phyloP scores from a whole-genome alignment of 495 filamentous ascomycete species.

The Filosporella fistucella region DNA sequence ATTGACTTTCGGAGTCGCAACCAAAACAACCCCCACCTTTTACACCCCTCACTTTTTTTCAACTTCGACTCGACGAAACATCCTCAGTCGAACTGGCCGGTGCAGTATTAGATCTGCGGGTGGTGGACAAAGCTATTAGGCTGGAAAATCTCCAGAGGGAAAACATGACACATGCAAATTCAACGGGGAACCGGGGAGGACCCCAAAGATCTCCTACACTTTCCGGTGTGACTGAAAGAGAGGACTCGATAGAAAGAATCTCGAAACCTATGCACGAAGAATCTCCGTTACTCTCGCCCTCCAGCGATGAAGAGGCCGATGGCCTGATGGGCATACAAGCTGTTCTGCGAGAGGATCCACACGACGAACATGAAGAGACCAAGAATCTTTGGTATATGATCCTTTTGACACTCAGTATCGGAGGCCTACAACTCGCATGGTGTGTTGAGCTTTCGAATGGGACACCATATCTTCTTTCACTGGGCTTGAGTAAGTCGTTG shows the following conservation, averaged over 20 bases:
- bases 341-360: slow-evolving; percentile 27
- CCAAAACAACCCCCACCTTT: too few relatives aligned
- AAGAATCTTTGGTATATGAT: slow-evolving; percentile 82
- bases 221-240: slow-evolving; percentile 1
- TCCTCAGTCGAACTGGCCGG: neutral
- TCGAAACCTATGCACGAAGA: slow-evolving; percentile 38
- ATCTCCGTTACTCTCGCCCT: slow-evolving; percentile 53
- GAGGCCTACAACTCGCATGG: slow-evolving; percentile 92
- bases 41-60: neutral
- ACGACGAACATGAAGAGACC: slow-evolving; percentile 47
- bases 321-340: slow-evolving; percentile 31
- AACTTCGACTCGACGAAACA: too few relatives aligned
- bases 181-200: neutral
- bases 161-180: slow-evolving; percentile 1
- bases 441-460: slow-evolving; percentile 85
- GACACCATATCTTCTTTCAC: slow-evolving; percentile 62
- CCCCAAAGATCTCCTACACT: neutral
- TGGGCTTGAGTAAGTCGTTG: slow-evolving; percentile 89
- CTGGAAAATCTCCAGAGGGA: neutral
- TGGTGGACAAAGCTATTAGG: neutral
- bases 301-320: slow-evolving; percentile 33
- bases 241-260: neutral
- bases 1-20: too few relatives aligned
- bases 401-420: slow-evolving; percentile 75
- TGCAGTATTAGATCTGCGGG: neutral